A percentile compares a stretch with the other conserved stretches of the same genome.
Conservation (phyloP, 306 rosid genomes). For the Quercus suber region DNA sequence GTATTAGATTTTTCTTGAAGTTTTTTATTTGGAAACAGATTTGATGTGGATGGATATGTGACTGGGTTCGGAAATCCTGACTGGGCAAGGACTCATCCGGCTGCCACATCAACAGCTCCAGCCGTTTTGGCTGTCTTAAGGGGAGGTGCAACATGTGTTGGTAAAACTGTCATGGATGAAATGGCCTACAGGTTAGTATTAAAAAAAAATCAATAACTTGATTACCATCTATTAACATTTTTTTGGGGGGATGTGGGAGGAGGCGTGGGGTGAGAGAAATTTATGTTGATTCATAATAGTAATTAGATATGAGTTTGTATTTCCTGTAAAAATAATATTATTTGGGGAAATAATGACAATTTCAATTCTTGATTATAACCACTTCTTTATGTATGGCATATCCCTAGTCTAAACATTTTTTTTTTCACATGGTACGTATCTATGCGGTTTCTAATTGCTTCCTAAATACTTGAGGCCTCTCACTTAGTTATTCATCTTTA, state of each 20-base stretch:
- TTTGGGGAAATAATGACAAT: not conserved
- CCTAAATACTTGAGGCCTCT: not conserved
- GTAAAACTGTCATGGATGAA: conserved; percentile 94
- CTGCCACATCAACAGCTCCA: conserved; percentile 74
- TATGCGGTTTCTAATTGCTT: not conserved
- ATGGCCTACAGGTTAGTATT: conserved; percentile 76
- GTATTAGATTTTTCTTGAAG: not conserved
- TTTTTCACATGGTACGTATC: not conserved
- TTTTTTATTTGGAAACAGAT: conserved; percentile 38
- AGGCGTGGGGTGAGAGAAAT: not conserved
- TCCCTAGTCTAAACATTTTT: not conserved
- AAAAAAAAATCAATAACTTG: not conserved
- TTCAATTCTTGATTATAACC: not conserved
- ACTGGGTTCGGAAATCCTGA: conserved; percentile 91
- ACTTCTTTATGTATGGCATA: not conserved
- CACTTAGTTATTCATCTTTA: not conserved
- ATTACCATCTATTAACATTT: not conserved
- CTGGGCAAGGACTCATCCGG: conserved; percentile 84
- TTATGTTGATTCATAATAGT: not conserved
- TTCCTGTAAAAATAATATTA: not conserved
- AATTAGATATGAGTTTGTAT: not conserved
- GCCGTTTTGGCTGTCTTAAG: conserved; percentile 48
- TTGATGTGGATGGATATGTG: conserved; percentile 74
- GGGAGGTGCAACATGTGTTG: conserved; percentile 84
- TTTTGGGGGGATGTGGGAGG: not conserved